Base-by-base conservation (phyloP, 345 rosid genomes). In the Combretum micranthum region DNA sequence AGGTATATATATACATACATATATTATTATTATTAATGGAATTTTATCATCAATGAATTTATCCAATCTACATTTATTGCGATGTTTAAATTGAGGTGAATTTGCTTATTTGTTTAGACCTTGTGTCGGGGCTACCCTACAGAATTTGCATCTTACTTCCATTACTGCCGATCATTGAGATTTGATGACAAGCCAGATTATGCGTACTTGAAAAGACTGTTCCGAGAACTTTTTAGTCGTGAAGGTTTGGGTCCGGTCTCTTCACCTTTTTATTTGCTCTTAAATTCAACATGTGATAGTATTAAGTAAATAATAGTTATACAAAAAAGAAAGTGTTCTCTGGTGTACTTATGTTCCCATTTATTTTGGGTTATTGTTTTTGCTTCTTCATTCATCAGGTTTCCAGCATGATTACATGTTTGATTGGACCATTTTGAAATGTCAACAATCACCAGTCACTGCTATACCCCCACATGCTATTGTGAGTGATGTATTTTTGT, bases 391-490 rank as follows among this genome's bases (percentile, higher is more conserved):
- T 66, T 46, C 56, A 52, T 37, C 73, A 90, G 97, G 97, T 45
- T 90, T 87, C 72, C 90, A 90, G 75, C 85, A 81, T 67, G 95
- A 90, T 68, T 78, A 87, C 71, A 90, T 90, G 51, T 90, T 84
- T 74, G 97, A 90, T 61, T 90, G 97, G 97, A 87, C 96, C 23
- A 87, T 90, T 66, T 71, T 90, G 82, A 87, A 90, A 69, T 87
- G 81, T 77, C 94, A 88, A 76, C 90, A 86, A 59, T 80, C 91
- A 57, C 94, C 82, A 66, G 72, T 80, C 64, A 57, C 88, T 44
- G 72, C 80, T 72, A 81, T 86, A 26, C 75, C 87, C 3, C 18
- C 72, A 32, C 89, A 87, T 64, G 66, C 78, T 43, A 55, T 53
- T 54, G 94, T 88, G 76, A 75, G 85, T 23, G 19, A 55, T 32